These are phyloP conservation scores for Penicillium ochrochloron DNA, from an alignment of 495 filamentous ascomycete genomes.

Conservation along the genomic window DNA sequence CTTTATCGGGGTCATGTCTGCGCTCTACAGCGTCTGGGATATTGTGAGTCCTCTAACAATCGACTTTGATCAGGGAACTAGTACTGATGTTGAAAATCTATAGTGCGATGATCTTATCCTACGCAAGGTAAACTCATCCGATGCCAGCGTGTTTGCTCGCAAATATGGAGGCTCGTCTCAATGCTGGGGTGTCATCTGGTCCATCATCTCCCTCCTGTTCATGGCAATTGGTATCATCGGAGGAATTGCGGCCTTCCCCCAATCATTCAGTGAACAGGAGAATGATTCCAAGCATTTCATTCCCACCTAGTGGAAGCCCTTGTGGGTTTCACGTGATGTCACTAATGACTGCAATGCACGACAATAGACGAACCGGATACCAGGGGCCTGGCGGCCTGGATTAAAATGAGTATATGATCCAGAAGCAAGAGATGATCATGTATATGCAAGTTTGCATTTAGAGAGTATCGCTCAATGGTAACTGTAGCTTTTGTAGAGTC, in stretches of 20 bases:
- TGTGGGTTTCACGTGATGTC: background rate
- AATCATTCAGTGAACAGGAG: constrained; percentile 69
- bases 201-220: constrained; percentile 67
- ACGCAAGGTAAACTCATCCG: constrained; percentile 78
- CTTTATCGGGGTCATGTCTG: constrained; percentile 81
- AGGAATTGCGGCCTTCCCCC: constrained; percentile 74
- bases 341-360: background rate
- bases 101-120: constrained; percentile 81
- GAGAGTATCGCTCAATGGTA: background rate
- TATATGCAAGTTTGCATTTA: background rate
- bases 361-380: background rate
- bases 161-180: constrained; percentile 78
- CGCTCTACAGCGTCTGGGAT: constrained; percentile 82
- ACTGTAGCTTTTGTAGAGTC: too few relatives aligned
- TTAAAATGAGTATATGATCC: background rate
- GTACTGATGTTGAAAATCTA: background rate
- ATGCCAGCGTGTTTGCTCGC: constrained; percentile 80
- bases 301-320: constrained; percentile 41
- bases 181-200: constrained; percentile 84
- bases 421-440: background rate
- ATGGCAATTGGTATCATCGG: constrained; percentile 74
- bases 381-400: background rate
- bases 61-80: background rate
- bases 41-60: constrained; percentile 57
- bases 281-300: constrained; percentile 70